Percentiles rank a stretch among this genome's conserved stretches.
Conservation (phyloP, 2,329 filamentous ascomycete genomes). For the Trichoderma koningiopsis region DNA sequence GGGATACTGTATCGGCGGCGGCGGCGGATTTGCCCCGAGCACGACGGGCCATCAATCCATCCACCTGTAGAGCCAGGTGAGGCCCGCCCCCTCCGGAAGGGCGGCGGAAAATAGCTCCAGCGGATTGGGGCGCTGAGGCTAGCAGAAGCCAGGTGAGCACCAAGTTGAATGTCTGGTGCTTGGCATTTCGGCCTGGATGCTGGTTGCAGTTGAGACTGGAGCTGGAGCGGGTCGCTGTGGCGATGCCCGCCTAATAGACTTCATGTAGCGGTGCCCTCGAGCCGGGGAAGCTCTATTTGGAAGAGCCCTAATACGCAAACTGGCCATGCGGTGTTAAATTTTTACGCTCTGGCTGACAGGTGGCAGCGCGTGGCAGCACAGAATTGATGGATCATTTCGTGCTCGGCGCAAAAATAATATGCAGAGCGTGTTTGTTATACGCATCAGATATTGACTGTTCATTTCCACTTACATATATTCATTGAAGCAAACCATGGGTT, state of each 20-base stretch:
- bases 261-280: neutral
- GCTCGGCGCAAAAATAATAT: neutral
- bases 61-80: no score
- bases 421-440: neutral
- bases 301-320: neutral
- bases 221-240: neutral
- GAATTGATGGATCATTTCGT: neutral
- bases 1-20: conserved; percentile 10
- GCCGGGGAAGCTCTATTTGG: neutral
- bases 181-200: neutral
- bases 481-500: neutral
- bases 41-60: no score
- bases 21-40: conserved; percentile 17
- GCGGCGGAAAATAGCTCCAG: conserved; percentile 20
- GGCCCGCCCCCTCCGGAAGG: conserved; percentile 9
- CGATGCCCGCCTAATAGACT: conserved; percentile 15
- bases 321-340: neutral
- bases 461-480: neutral
- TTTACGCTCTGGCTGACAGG: neutral
- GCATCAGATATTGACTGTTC: neutral
- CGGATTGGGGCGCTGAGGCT: conserved; percentile 14
- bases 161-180: neutral
- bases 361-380: neutral
- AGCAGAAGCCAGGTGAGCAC: conserved; percentile 3
- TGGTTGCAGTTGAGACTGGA: conserved; percentile 6